These are phyloP conservation scores for Tanozyma kutaoensis DNA, from an alignment of 805 yeast genomes.

Conservation along the genomic window DNA sequence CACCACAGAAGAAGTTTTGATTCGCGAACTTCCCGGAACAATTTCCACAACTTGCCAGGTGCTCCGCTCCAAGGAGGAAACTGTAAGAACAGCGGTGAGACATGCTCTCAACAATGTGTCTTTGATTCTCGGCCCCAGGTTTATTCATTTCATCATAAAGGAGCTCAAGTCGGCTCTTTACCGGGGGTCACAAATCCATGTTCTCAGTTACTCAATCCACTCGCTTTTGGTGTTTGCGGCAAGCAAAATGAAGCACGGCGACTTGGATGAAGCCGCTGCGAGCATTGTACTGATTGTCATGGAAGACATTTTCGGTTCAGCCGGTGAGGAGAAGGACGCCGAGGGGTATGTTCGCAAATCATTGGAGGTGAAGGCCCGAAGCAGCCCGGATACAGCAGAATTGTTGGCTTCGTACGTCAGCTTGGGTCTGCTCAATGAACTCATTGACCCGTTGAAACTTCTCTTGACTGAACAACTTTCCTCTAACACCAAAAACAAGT, in stretches of 20 bases:
- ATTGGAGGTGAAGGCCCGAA: slow-evolving; percentile 83
- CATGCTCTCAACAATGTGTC: slow-evolving; percentile 58
- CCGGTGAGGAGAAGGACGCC: slow-evolving; percentile 90
- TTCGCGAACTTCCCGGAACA: slow-evolving; percentile 61
- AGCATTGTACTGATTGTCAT: slow-evolving; percentile 60
- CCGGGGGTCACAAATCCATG: slow-evolving; percentile 89
- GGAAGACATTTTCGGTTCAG: slow-evolving; percentile 88
- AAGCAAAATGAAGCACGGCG: slow-evolving; percentile 44
- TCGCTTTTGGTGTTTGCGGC: slow-evolving; percentile 45
- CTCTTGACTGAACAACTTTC: slow-evolving; percentile 50
- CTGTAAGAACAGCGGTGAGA: slow-evolving; percentile 76
- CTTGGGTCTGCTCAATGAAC: slow-evolving; percentile 37
- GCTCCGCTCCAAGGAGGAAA: slow-evolving; percentile 74
- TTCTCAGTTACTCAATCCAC: slow-evolving; percentile 80
- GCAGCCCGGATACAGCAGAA: slow-evolving; percentile 82
- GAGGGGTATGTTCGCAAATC: slow-evolving; percentile 78
- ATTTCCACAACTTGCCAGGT: slow-evolving; percentile 83
- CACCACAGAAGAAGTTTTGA: slow-evolving; percentile 41
- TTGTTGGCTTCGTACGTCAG: slow-evolving; percentile 53
- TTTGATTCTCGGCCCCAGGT: slow-evolving; percentile 53
- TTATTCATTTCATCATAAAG: slow-evolving; percentile 59
- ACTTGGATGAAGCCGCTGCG: slow-evolving; percentile 53
- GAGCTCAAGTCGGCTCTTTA: slow-evolving; percentile 71
- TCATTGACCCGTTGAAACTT: slow-evolving; percentile 59
- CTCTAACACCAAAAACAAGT: slow-evolving; percentile 54